phyloP scores from a whole-genome alignment of 2,329 filamentous ascomycete genomes.

The Ustulina deusta region DNA sequence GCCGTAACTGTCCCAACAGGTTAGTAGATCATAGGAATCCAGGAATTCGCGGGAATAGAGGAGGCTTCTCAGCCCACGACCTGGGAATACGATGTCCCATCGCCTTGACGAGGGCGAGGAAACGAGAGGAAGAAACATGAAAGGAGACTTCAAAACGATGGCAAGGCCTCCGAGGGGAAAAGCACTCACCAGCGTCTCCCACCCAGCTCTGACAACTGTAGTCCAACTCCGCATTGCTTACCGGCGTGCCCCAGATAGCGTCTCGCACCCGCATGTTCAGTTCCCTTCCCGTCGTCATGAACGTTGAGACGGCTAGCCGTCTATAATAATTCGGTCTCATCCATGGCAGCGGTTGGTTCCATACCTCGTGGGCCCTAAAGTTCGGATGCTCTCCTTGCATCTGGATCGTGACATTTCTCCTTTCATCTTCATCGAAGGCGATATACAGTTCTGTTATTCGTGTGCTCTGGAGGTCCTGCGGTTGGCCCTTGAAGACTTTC shows the following conservation, averaged over 20 bases:
- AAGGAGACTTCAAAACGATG: neutral
- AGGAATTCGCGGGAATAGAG: neutral
- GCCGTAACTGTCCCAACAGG: conserved; percentile 40
- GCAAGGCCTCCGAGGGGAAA: neutral
- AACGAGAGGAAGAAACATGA: neutral
- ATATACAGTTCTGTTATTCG: conserved; percentile 50
- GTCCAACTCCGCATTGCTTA: conserved; percentile 47
- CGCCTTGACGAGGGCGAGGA: neutral
- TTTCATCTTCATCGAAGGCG: conserved; percentile 48
- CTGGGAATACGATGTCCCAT: neutral
- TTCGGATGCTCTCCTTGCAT: conserved; percentile 47
- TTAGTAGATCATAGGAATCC: conserved; percentile 22
- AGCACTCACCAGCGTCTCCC: conserved; percentile 44
- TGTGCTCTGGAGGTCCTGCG: conserved; percentile 48
- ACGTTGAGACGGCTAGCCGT: conserved; percentile 47
- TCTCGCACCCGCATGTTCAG: conserved; percentile 45
- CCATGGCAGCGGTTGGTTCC: conserved; percentile 46
- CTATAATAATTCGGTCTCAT: conserved; percentile 47
- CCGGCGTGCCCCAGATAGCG: conserved; percentile 43
- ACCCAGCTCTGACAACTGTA: conserved; percentile 49
- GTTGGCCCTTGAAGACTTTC: conserved; percentile 48
- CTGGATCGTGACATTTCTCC: conserved; percentile 49
- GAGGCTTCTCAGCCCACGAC: neutral
- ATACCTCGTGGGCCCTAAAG: conserved; percentile 45
- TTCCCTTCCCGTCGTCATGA: conserved; percentile 41